These are phyloP conservation scores for Funneliformis caledonium DNA, from an alignment of 371 early-diverging fungal genomes.

Conservation along the genomic window DNA sequence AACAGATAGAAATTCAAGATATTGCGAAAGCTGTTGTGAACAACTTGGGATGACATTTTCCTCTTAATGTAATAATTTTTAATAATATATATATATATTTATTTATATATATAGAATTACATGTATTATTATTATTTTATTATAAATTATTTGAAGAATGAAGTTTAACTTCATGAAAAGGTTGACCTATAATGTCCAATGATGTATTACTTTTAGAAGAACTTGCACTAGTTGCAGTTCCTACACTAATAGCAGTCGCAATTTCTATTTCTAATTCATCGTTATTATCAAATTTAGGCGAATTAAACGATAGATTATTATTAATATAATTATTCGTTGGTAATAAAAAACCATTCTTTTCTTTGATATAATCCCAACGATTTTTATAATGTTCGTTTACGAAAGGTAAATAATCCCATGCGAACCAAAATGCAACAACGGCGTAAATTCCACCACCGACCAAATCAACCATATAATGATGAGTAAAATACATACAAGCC, in stretches of 20 bases:
- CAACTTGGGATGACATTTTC: conserved; percentile 16
- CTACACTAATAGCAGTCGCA: not conserved
- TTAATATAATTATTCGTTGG: not conserved
- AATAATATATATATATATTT: not conserved
- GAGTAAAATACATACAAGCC: conserved; percentile 77
- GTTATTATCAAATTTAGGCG: not conserved
- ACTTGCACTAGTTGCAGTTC: not conserved
- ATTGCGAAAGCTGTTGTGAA: conserved; percentile 31
- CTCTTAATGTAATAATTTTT: not conserved
- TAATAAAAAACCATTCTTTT: not conserved
- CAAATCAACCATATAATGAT: conserved; percentile 77
- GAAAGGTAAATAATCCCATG: conserved; percentile 45
- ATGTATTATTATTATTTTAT: too few relatives aligned
- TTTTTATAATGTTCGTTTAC: conserved; percentile 41
- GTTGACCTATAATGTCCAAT: not conserved
- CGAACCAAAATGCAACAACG: conserved; percentile 55
- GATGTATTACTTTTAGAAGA: not conserved
- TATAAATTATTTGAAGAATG: not conserved
- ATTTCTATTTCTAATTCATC: not conserved
- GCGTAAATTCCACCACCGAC: conserved; percentile 76
- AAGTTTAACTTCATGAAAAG: not conserved
- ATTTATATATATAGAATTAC: too few relatives aligned
- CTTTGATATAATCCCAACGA: conserved; percentile 48
- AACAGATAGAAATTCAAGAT: conserved; percentile 31
- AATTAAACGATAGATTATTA: not conserved